Evolutionary conservation across 1,284 basidiomycete genomes (phyloP).

Genomic region (Amylostereum areolatum): DNA sequence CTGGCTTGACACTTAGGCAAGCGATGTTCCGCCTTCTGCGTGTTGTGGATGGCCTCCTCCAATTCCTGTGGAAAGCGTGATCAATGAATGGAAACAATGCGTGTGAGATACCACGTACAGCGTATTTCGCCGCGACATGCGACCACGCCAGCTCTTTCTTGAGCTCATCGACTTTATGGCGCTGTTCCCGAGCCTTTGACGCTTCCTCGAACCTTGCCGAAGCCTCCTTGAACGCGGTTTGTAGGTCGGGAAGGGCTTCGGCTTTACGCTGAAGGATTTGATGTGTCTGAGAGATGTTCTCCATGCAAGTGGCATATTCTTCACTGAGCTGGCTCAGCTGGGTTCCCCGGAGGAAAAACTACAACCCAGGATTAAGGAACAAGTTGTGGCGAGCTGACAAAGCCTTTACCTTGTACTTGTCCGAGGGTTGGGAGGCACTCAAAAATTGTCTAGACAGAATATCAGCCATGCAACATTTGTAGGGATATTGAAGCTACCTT

Average conservation of each 20-base stretch:
- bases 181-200: constrained; percentile 65
- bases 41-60: constrained; percentile 42
- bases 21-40: constrained; percentile 39
- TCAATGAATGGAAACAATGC: no score
- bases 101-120: constrained; percentile 26
- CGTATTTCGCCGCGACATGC: constrained; percentile 72
- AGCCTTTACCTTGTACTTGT: constrained; percentile 78
- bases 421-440: constrained; percentile 73
- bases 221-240: constrained; percentile 54
- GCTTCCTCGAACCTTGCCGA: constrained; percentile 65
- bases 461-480: neutral
- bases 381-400: neutral
- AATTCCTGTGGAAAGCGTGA: constrained; percentile 36
- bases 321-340: constrained; percentile 85
- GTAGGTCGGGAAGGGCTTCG: constrained; percentile 71
- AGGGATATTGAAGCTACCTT: constrained; percentile 12
- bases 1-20: constrained; percentile 46
- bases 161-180: constrained; percentile 60
- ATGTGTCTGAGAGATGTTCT: constrained; percentile 64
- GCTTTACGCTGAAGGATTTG: constrained; percentile 64
- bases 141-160: constrained; percentile 89
- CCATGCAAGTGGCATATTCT: constrained; percentile 76
- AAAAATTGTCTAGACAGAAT: constrained; percentile 77
- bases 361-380: neutral
- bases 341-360: constrained; percentile 95